Percentiles rank a stretch among this genome's conserved stretches.
Evolutionary conservation across 2,329 filamentous ascomycete species (phyloP).

Genomic region (Paraphoma sp.): DNA sequence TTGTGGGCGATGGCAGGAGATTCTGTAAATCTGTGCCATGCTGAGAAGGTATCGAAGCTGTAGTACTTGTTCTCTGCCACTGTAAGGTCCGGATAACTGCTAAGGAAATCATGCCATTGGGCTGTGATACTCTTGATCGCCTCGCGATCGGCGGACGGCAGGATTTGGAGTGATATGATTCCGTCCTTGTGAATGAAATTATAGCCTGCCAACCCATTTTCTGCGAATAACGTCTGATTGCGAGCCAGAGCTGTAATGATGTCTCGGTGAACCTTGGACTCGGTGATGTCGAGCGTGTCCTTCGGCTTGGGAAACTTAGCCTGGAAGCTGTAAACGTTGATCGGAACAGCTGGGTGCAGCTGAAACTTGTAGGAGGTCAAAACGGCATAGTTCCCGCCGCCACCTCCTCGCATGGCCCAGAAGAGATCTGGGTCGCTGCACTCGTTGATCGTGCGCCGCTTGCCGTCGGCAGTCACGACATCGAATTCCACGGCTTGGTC

Average conservation of each 20-base stretch:
- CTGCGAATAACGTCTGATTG: slow-evolving; percentile 38
- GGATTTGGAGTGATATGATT: slow-evolving; percentile 40
- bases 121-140: slow-evolving; percentile 35
- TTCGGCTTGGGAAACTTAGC: slow-evolving; percentile 34
- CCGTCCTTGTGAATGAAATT: slow-evolving; percentile 43
- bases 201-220: slow-evolving; percentile 42
- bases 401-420: slow-evolving; percentile 47
- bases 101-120: slow-evolving; percentile 40
- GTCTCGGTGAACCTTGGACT: slow-evolving; percentile 41
- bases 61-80: slow-evolving; percentile 42
- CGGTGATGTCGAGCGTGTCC: slow-evolving; percentile 30
- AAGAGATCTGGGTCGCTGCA: slow-evolving; percentile 43
- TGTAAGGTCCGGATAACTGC: slow-evolving; percentile 37
- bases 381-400: slow-evolving; percentile 46
- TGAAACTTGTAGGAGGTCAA: slow-evolving; percentile 47
- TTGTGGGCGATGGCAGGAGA: slow-evolving; percentile 39
- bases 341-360: slow-evolving; percentile 39
- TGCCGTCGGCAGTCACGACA: slow-evolving; percentile 42
- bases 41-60: slow-evolving; percentile 38
- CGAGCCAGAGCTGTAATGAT: slow-evolving; percentile 38
- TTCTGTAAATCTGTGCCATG: slow-evolving; percentile 40
- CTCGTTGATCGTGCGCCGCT: slow-evolving; percentile 41
- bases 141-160: slow-evolving; percentile 33
- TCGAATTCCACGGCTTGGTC: slow-evolving; percentile 47
- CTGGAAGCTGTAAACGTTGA: slow-evolving; percentile 46